Percentiles rank a stretch among this genome's conserved stretches.
These are phyloP conservation scores for Casuarina equisetifolia DNA, from an alignment of 306 rosid genomes.

Conservation along the genomic window DNA sequence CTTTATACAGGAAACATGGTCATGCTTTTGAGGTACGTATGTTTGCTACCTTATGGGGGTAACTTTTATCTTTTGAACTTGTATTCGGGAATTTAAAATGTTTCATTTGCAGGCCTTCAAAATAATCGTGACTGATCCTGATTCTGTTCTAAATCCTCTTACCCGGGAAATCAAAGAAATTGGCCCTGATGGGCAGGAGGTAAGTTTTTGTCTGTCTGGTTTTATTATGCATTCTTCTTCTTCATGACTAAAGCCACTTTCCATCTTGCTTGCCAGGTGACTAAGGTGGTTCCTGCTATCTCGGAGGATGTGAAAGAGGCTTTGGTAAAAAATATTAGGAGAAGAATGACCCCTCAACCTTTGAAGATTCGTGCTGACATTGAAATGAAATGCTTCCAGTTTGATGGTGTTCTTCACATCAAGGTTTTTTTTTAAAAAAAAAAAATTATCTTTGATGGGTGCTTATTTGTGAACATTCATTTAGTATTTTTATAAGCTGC, in stretches of 20 bases:
- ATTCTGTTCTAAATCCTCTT: constrained; percentile 71
- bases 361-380: constrained; percentile 94
- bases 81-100: constrained; percentile 4
- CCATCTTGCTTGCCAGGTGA: constrained; percentile 43
- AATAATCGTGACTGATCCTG: constrained; percentile 82
- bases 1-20: constrained; percentile 84
- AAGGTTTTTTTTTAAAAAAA: constrained; percentile 51
- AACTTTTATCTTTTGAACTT: constrained; percentile 8
- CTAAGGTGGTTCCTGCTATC: constrained; percentile 83
- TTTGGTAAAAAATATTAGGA: constrained; percentile 71
- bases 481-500: neutral
- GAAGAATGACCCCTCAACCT: constrained; percentile 97
- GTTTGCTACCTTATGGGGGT: neutral
- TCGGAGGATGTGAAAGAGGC: constrained; percentile 86
- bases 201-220: constrained; percentile 26
- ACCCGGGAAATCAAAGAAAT: constrained; percentile 81
- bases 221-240: neutral
- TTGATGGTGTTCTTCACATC: constrained; percentile 95
- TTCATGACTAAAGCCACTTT: constrained; percentile 14
- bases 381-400: constrained; percentile 95
- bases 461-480: constrained; percentile 1
- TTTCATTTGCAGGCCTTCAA: constrained; percentile 77
- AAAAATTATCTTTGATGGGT: neutral
- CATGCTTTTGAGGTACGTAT: constrained; percentile 90
- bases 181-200: constrained; percentile 95